Conservation (phyloP, 306 rosid species). For the Prunus salicina region DNA sequence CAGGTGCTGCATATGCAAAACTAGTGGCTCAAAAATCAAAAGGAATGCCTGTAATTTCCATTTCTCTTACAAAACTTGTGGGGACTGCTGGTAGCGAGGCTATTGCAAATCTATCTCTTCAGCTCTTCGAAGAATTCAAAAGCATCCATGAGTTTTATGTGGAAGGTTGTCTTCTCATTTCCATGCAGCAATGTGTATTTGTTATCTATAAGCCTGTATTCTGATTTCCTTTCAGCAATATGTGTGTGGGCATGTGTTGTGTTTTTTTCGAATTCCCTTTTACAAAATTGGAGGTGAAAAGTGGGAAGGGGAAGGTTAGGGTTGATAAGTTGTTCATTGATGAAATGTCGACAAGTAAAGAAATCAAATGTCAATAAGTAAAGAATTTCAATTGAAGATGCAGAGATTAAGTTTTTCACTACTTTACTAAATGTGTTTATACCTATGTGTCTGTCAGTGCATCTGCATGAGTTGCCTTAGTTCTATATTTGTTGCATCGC, state of each 20-base stretch:
- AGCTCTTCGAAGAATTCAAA: constrained; percentile 61
- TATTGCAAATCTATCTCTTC: constrained; percentile 49
- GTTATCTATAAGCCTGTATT: not conserved
- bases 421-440: not conserved
- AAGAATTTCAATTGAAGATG: not conserved
- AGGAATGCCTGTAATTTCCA: constrained; percentile 80
- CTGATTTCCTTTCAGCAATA: not conserved
- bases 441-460: not conserved
- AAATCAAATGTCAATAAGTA: not conserved
- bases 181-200: not conserved
- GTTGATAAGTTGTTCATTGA: no score
- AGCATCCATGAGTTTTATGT: constrained; percentile 32
- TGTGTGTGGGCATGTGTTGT: not conserved
- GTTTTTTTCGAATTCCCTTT: not conserved
- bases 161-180: constrained; percentile 42
- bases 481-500: not conserved
- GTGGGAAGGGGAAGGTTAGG: not conserved
- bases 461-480: not conserved
- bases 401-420: not conserved
- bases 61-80: constrained; percentile 61
- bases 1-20: constrained; percentile 58
- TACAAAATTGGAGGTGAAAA: not conserved
- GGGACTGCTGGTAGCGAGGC: constrained; percentile 62
- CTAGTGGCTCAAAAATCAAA: constrained; percentile 77
- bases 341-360: not conserved